phyloP scores from a whole-genome alignment of 257 asterid genomes.

The Fraxinus quadrangulata region DNA sequence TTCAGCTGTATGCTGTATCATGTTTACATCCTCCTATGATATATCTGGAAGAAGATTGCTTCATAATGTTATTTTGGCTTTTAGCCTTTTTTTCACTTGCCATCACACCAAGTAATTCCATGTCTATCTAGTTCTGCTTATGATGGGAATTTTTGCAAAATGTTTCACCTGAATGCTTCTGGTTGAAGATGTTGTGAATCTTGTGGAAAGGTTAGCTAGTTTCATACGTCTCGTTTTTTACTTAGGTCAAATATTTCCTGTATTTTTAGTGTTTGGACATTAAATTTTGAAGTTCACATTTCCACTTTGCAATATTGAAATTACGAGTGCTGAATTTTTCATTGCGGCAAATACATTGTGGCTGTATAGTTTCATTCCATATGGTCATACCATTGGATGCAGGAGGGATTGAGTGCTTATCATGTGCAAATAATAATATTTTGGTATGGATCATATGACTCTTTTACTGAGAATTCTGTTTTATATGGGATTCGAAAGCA shows the following conservation, averaged over 20 bases:
- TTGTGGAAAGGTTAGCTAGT: slow-evolving; percentile 82
- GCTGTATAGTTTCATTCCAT: slow-evolving; percentile 98
- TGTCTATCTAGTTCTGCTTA: slow-evolving; percentile 63
- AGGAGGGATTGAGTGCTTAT: too few relatives aligned
- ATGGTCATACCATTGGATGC: too few relatives aligned
- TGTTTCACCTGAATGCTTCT: slow-evolving; percentile 78
- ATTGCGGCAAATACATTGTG: slow-evolving; percentile 98
- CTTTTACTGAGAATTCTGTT: not conserved
- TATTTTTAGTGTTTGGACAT: slow-evolving; percentile 8
- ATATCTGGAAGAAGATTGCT: slow-evolving; percentile 28
- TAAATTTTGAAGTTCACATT: slow-evolving; percentile 11
- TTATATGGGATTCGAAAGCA: not conserved
- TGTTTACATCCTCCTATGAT: slow-evolving; percentile 14
- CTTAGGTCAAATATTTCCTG: slow-evolving; percentile 16
- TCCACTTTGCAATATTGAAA: not conserved
- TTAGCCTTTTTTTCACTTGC: slow-evolving; percentile 3
- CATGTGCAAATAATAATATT: slow-evolving; percentile 43
- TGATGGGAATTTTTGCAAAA: slow-evolving; percentile 86
- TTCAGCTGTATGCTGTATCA: slow-evolving; percentile 14
- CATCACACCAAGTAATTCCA: slow-evolving; percentile 27
- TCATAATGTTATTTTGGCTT: slow-evolving; percentile 11
- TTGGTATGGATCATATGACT: slow-evolving; percentile 57
- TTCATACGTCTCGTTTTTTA: slow-evolving; percentile 8
- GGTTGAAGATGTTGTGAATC: slow-evolving; percentile 99
- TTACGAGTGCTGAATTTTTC: slow-evolving; percentile 28